These are phyloP conservation scores for Exophiala viscosa DNA, from an alignment of 2,329 filamentous ascomycete genomes.

Conservation along the genomic window DNA sequence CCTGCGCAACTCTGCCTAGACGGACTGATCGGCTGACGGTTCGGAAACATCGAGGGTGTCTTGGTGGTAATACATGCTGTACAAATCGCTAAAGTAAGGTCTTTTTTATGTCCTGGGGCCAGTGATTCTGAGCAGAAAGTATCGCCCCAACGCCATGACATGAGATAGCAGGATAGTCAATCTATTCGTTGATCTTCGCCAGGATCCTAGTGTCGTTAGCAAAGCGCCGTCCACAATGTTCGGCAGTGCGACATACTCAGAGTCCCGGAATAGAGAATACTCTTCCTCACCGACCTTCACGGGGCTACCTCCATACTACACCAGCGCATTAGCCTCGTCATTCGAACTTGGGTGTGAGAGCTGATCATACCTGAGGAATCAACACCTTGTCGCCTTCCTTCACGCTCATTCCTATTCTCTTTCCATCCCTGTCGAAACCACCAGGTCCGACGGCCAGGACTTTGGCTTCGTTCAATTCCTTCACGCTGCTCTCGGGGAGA, in stretches of 20 bases:
- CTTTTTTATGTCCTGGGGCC: background rate
- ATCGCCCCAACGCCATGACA: background rate
- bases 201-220: slow-evolving; percentile 63
- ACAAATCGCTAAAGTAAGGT: slow-evolving; percentile 9
- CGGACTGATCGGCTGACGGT: too few relatives aligned
- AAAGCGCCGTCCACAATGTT: slow-evolving; percentile 13
- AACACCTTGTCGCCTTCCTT: slow-evolving; percentile 82
- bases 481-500: slow-evolving; percentile 92
- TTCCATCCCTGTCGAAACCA: slow-evolving; percentile 79
- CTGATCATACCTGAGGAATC: slow-evolving; percentile 75
- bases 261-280: slow-evolving; percentile 92
- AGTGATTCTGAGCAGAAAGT: background rate
- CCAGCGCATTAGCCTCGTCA: slow-evolving; percentile 26
- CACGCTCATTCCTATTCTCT: slow-evolving; percentile 81
- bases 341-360: background rate
- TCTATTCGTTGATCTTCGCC: slow-evolving; percentile 98
- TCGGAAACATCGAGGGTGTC: background rate
- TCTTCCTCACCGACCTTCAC: slow-evolving; percentile 98
- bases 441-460: slow-evolving; percentile 94
- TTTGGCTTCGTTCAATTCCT: slow-evolving; percentile 97
- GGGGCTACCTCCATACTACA: slow-evolving; percentile 83
- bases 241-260: slow-evolving; percentile 69
- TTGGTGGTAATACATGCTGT: slow-evolving; percentile 23
- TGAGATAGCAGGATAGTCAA: background rate
- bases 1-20: background rate